Percentiles rank a stretch among this genome's conserved stretches.
phyloP scores from a whole-genome alignment of 805 yeast genomes.

The Candida maesae region DNA sequence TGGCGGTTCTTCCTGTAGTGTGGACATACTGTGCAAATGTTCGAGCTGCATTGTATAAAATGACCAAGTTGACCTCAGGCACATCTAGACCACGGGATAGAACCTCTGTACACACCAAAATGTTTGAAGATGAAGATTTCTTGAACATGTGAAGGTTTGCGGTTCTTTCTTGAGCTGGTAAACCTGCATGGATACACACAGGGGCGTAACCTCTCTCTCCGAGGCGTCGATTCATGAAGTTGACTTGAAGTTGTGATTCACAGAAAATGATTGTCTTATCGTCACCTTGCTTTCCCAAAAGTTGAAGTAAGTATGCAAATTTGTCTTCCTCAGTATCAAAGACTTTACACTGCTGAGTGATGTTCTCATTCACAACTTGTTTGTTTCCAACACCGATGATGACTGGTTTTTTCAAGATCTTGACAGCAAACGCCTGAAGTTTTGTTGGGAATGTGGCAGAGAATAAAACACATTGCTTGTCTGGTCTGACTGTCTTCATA shows the following conservation, averaged over 20 bases:
- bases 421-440: slow-evolving; percentile 70
- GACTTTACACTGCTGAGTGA: slow-evolving; percentile 67
- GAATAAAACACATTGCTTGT: slow-evolving; percentile 82
- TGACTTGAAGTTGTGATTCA: slow-evolving; percentile 87
- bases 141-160: slow-evolving; percentile 68
- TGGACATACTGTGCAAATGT: slow-evolving; percentile 96
- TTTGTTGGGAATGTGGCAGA: slow-evolving; percentile 91
- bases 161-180: slow-evolving; percentile 80
- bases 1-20: slow-evolving; percentile 92
- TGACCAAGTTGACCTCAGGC: slow-evolving; percentile 73
- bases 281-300: slow-evolving; percentile 44
- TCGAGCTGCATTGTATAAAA: slow-evolving; percentile 78
- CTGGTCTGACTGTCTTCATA: slow-evolving; percentile 72
- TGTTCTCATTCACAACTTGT: slow-evolving; percentile 77
- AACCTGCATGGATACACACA: slow-evolving; percentile 85
- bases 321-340: slow-evolving; percentile 51
- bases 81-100: slow-evolving; percentile 96
- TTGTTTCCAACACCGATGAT: slow-evolving; percentile 78
- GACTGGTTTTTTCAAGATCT: slow-evolving; percentile 59
- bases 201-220: slow-evolving; percentile 52
- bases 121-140: slow-evolving; percentile 39
- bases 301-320: slow-evolving; percentile 48
- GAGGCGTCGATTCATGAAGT: slow-evolving; percentile 54
- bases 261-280: slow-evolving; percentile 76
- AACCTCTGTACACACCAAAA: slow-evolving; percentile 86